Conservation (phyloP, 768 basidiomycete species). For the Lactarius sp. region DNA sequence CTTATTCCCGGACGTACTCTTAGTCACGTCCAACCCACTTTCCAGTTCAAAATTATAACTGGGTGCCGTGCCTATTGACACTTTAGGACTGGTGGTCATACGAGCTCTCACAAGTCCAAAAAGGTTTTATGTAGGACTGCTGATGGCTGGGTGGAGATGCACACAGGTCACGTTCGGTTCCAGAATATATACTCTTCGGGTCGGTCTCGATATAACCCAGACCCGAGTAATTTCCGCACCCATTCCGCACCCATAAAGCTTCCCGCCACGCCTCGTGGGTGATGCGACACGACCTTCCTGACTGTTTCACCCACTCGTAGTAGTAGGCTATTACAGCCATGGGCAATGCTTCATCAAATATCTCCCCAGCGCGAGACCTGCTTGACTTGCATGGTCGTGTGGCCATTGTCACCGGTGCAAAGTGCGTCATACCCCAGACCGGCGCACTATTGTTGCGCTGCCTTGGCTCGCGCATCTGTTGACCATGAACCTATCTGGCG, state of each 20-base stretch:
- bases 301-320: not conserved
- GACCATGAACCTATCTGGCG: not conserved
- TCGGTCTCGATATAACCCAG: not conserved
- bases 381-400: slow-evolving; percentile 45
- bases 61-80: not conserved
- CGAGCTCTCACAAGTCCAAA: too few relatives aligned
- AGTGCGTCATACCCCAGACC: slow-evolving; percentile 31
- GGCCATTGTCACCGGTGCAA: slow-evolving; percentile 47
- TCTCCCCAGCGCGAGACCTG: slow-evolving; percentile 37
- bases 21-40: too few relatives aligned
- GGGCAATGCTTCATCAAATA: slow-evolving; percentile 16
- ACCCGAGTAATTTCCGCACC: not conserved
- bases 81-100: too few relatives aligned
- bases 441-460: not conserved
- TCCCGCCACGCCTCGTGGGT: not conserved
- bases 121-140: too few relatives aligned
- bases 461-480: not conserved
- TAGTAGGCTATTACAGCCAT: not conserved
- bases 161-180: not conserved
- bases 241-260: slow-evolving; percentile 2
- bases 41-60: too few relatives aligned
- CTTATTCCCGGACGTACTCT: too few relatives aligned
- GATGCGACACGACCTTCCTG: not conserved
- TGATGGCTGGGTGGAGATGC: too few relatives aligned
- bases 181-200: too few relatives aligned